Evolutionary conservation across 1,284 basidiomycete genomes (phyloP).

Genomic region (Pyrrhoderma noxium): DNA sequence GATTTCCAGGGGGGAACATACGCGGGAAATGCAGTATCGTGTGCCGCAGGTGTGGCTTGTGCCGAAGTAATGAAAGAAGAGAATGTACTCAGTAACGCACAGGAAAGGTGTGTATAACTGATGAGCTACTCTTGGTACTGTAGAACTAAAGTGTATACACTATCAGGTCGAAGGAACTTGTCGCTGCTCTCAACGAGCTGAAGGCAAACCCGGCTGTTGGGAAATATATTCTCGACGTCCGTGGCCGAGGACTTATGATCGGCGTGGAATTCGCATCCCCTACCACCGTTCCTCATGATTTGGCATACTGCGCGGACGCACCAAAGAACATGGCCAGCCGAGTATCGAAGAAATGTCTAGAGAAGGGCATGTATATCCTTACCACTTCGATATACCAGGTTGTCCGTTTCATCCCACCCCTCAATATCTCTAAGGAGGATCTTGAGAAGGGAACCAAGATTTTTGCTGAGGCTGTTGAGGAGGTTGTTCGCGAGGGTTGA

Average conservation of each 20-base stretch:
- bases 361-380: constrained; percentile 75
- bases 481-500: constrained; percentile 50
- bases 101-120: constrained; percentile 43
- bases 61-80: constrained; percentile 73
- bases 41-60: constrained; percentile 82
- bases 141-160: constrained; percentile 4
- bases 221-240: constrained; percentile 64
- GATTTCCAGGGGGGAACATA: constrained; percentile 73
- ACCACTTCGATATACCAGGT: constrained; percentile 78
- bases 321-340: constrained; percentile 65
- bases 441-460: constrained; percentile 52
- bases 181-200: constrained; percentile 52
- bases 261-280: constrained; percentile 74
- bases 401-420: constrained; percentile 71
- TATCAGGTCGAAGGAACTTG: constrained; percentile 65
- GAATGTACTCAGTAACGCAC: constrained; percentile 73
- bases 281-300: constrained; percentile 37
- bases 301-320: constrained; percentile 31
- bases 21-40: constrained; percentile 83
- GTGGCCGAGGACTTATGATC: constrained; percentile 76
- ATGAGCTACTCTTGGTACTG: constrained; percentile 12
- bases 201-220: constrained; percentile 43
- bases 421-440: constrained; percentile 59
- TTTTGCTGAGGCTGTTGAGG: constrained; percentile 55
- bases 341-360: constrained; percentile 76